Percentiles rank a stretch among this genome's conserved stretches.
These are phyloP conservation scores for Epicoccum sorghinum DNA, from an alignment of 2,329 filamentous ascomycete genomes.

Conservation along the genomic window DNA sequence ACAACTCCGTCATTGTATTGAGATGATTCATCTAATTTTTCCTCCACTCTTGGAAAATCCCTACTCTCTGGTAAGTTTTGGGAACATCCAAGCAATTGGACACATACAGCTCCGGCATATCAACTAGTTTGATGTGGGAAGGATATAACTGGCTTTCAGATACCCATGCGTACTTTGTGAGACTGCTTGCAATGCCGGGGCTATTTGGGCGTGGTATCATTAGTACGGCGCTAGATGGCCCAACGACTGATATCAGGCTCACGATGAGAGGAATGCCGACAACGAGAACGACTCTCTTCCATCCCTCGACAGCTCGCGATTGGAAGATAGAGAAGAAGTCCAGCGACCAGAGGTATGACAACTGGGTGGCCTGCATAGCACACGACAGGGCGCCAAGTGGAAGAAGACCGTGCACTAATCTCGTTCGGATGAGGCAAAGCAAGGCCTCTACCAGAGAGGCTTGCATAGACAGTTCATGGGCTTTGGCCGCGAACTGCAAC, in stretches of 20 bases:
- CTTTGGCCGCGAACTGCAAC: constrained; percentile 26
- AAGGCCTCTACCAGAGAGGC: constrained; percentile 15
- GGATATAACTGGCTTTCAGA: too few species aligned
- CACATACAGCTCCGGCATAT: too few species aligned
- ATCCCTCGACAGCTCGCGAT: background rate
- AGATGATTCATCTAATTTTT: too few species aligned
- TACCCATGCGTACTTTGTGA: too few species aligned
- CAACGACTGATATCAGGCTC: constrained; percentile 8
- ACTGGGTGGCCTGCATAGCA: constrained; percentile 9
- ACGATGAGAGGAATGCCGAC: background rate
- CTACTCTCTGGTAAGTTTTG: too few species aligned
- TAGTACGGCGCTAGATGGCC: background rate
- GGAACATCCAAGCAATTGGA: too few species aligned
- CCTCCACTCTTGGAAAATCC: too few species aligned
- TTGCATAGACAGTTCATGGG: constrained; percentile 29
- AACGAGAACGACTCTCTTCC: background rate
- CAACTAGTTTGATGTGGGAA: too few species aligned
- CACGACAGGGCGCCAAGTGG: constrained; percentile 19
- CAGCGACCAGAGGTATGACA: constrained; percentile 26
- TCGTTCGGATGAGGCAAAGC: constrained; percentile 11
- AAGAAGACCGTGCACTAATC: constrained; percentile 2
- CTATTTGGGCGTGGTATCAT: constrained; percentile 13
- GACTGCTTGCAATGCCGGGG: too few species aligned
- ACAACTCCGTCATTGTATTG: too few species aligned
- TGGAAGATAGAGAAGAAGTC: constrained; percentile 13